Base-by-base conservation (phyloP, 176 grass and related monocot genomes). In the Elaeis guineensis region DNA sequence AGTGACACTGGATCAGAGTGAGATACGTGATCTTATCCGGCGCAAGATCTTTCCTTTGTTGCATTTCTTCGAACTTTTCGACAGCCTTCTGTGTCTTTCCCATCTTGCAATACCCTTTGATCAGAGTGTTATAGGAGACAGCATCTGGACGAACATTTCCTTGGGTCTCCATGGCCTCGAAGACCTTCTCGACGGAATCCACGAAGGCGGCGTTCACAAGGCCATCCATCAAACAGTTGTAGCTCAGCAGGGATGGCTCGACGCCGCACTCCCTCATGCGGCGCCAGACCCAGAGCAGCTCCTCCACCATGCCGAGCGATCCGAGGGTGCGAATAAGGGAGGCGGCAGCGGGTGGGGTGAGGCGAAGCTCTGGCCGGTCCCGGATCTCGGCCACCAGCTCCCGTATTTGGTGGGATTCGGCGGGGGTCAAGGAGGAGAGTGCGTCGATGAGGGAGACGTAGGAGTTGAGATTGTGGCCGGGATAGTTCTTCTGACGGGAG, bases 171-270 rank as follows among this genome's bases (percentile, higher is more conserved):
- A 97, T 91, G 51, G 79, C 84, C 60, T 82, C 72, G 68, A 97
- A 97, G 77, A 97, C 81, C 32, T 73, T 91, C 78, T 85, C 51
- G 55, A 87, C 92, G 0, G 92, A 91, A 56, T 88, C 83, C 5
- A 91, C 69, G 15, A 83, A 86, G 54, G 69, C 73, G 2, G 78
- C 75, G 25, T 88, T 97, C 8, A 97, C 78, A 5, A 97, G 73
- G 18, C 87, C 84, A 12, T 97, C 84, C 50, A 97, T 71, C 55
- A 97, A 83, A 82, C 81, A 91, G 81, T 89, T 97, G 81, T 83
- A 97, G 60, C 79, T 83, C 54, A 91, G 21, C 66, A 80, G 74
- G 21, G 84, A 88, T 16, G 80, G 92, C 62, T 90, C 75, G 5
- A 97, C 63, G 0, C 74, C 69, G 1, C 72, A 77, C 54, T 24